phyloP scores from a whole-genome alignment of 2,329 filamentous ascomycete species.

The Spiromastix sp. region DNA sequence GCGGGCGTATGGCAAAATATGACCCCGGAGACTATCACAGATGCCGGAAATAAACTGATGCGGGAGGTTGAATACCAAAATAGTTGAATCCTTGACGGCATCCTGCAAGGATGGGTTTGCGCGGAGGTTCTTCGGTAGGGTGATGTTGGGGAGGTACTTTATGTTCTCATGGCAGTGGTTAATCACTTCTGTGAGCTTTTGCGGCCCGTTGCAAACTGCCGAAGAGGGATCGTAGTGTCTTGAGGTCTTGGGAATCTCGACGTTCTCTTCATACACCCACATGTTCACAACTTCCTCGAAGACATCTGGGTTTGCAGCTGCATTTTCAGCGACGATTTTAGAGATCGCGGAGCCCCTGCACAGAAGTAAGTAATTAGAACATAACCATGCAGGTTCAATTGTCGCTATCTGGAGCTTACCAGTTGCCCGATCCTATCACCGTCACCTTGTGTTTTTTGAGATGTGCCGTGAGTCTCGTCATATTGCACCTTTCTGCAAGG shows the following conservation, averaged over 20 bases:
- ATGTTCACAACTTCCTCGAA: slow-evolving; percentile 90
- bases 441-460: slow-evolving; percentile 82
- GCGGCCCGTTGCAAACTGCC: slow-evolving; percentile 51
- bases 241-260: slow-evolving; percentile 61
- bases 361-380: too few species aligned
- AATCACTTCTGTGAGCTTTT: slow-evolving; percentile 86
- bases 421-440: slow-evolving; percentile 92
- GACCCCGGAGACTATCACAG: slow-evolving; percentile 72
- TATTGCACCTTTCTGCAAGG: too few species aligned
- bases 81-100: slow-evolving; percentile 71
- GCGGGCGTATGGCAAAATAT: slow-evolving; percentile 83
- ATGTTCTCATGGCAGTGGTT: slow-evolving; percentile 91
- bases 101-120: slow-evolving; percentile 43
- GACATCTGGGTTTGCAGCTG: slow-evolving; percentile 61
- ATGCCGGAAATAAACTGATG: slow-evolving; percentile 82
- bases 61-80: slow-evolving; percentile 91
- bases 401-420: slow-evolving; percentile 48
- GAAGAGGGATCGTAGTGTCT: slow-evolving; percentile 58
- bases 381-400: too few species aligned
- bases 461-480: slow-evolving; percentile 41
- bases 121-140: slow-evolving; percentile 60
- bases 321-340: slow-evolving; percentile 94
- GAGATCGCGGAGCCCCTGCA: slow-evolving; percentile 87
- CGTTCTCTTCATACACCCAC: slow-evolving; percentile 97
- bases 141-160: slow-evolving; percentile 90